Base-by-base conservation (phyloP, 2,329 filamentous ascomycete genomes). In the Hymenoscyphus infarciens region DNA sequence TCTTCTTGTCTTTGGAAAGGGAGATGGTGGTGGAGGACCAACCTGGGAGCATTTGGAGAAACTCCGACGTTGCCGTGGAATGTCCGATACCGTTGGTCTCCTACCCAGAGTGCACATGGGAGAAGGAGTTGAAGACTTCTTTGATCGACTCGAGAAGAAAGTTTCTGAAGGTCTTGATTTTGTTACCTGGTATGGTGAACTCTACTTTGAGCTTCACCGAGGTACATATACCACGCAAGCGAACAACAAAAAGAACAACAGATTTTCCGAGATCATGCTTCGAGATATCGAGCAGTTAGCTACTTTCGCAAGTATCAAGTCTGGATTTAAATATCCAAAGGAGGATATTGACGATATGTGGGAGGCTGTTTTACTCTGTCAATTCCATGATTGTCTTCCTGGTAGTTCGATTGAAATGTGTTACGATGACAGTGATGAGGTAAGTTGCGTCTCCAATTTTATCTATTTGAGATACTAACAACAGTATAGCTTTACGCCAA, bases 341-440 rank as follows among this genome's bases (percentile, higher is more conserved):
- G 86, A 90, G 73, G 87, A 95, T n/a, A 88, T 99, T 61, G 95
- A 99, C 73, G 83, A 89, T 62, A 96, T 99, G 87, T 99, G 95
- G 95, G 94, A 98, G 79, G 83, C 84, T 61, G 89, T 94, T 2
- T 82, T 98, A 27, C 84, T 98, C 29, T 98, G 94, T 69, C 95
- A 99, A 72, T 99, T 99, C 81, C 95, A 99, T 68, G 95, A 99
- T 74, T 98, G 95, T 74, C 82, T 99, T 59, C 95, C 95, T 0
- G 95, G 95, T 61, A 97, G 92, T 74, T 91, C 87, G 38, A 98
- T 99, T 70, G 93, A 96, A 75, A 97, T 98, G 92, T 97, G 92
- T 76, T 98, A 98, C 71, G 91, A 96, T 74, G 95, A 99, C 74
- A 96, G 93, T 2, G 90, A 97, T 73, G 84, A 92, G 78, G 84